Base-by-base conservation (phyloP, 306 rosid species). In the Vigna nakashimae region DNA sequence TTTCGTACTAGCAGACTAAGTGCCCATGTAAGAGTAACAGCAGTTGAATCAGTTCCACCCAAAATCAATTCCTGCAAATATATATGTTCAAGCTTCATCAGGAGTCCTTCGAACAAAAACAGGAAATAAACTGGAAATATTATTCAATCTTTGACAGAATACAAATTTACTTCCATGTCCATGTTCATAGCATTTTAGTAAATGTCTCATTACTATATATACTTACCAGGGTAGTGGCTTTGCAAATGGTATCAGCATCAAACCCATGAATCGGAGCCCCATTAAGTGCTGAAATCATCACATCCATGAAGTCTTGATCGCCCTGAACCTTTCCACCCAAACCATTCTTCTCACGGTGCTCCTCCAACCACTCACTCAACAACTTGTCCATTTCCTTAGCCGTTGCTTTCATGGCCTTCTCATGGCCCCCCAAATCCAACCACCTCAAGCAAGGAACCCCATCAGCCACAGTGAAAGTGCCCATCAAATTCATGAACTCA, bases 361-460 rank as follows among this genome's bases (percentile, higher is more conserved):
- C 87, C 16, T 63, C 84, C 28, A 83, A 74, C 87, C 87, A 83
- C 7, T 79, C 79, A 52, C 40, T 49, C 14, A 83, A 43, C 22
- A 83, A 6, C 1, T 3, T 14, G 5, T 83, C 87, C 46, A 83
- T 32, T 32, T 83, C 76, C 9, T 43, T 28, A 1, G 80, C 87
- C 26, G 50, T 69, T 63, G 50, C 20, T 7, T 55, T 83, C 87
- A 83, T 83, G 6, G 46, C 60, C 8, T 79, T 83, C 50, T 74
- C 84, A 79, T 83, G 15, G 1, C 87, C 84, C 7, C 87, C 87
- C 0, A 79, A 52, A 83, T 83, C 84, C 26, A 83, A 9, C 78
- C 84, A 62, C 20, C 74, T 65, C 9, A 81, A 34, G 10, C 6
- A 75, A 50, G 84, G 84, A 48, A 74, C 55, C 34, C 8, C 81